Base-by-base conservation (phyloP, 306 rosid genomes). In the Cucumis hystrix region DNA sequence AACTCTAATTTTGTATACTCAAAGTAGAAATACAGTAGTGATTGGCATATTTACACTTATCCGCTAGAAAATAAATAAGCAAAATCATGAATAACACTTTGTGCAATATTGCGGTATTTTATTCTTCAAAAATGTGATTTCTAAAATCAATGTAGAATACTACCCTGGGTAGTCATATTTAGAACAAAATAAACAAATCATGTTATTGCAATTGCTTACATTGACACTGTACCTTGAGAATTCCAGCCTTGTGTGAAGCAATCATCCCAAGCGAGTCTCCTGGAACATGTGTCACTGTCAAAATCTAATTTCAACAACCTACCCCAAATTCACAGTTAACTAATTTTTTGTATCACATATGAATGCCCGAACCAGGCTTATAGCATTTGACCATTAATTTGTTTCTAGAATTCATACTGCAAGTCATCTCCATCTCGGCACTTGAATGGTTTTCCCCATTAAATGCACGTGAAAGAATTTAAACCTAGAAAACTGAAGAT, bases 201-300 rank as follows among this genome's bases (percentile, higher is more conserved):
- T 63, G 47, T 58, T 77, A 80, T 79, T 82, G 39, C 83, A 61
- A 80, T 54, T 52, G 72, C 81, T 66, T 12, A 13, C 39, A 78
- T 70, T 70, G 56, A 75, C 69, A 35, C 70, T 75, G 63, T 78
- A 91, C 97, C 97, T 89, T 88, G 75, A 89, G 84, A 78, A 91
- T 88, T 63, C 97, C 93, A 76, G 97, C 92, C 85, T 91, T 91
- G 80, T 91, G 92, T 52, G 84, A 84, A 78, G 95, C 95, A 81
- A 89, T 89, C 84, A 80, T 74, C 65, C 80, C 84, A 59, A 91
- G 88, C 17, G 91, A 85, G 71, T 90, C 77, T 67, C 97, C 97
- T 91, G 87, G 73, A 85, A 20, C 51, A 64, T 51, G 17, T 30
- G 9, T 54, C 39, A 56, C 20, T 18, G 52, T 23, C 80, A 21